A percentile compares a stretch with the other conserved stretches of the same genome.
Evolutionary conservation across 2,329 filamentous ascomycete genomes (phyloP).

Genomic region (Aspergillus niger): DNA sequence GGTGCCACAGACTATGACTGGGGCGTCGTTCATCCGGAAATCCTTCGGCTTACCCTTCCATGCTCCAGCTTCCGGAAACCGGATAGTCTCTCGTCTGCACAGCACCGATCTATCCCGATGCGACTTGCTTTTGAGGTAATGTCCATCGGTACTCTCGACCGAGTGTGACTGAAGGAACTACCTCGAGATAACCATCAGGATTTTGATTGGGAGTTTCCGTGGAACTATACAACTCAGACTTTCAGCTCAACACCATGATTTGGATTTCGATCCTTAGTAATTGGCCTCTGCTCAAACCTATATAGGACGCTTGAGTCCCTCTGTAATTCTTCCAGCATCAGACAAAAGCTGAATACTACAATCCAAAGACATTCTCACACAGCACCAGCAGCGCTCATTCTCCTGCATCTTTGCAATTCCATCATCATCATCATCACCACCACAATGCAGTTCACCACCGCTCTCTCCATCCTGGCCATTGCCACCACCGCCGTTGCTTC

Average conservation of each 20-base stretch:
- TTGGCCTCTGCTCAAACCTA: background rate
- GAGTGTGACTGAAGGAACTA: background rate
- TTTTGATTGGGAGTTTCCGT: background rate
- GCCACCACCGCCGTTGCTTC: slow-evolving; percentile 32
- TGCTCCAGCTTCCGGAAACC: background rate
- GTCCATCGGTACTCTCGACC: background rate
- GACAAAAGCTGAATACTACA: too few relatives aligned
- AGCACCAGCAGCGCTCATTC: background rate
- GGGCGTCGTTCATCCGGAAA: background rate
- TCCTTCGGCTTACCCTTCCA: background rate
- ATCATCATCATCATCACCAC: slow-evolving; percentile 18
- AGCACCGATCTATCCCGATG: background rate
- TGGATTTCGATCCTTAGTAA: background rate
- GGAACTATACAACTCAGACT: background rate
- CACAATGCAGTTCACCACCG: slow-evolving; percentile 31
- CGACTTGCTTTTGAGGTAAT: background rate
- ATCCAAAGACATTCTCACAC: slow-evolving; percentile 1
- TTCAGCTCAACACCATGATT: background rate
- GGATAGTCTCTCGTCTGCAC: background rate
- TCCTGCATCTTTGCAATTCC: background rate
- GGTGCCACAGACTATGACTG: background rate
- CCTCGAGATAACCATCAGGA: background rate
- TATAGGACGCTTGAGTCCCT: background rate
- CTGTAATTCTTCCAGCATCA: background rate
- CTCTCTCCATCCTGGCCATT: slow-evolving; percentile 34